Conservation (phyloP, 192 early-diverging fungal species). For the Coemansia sp. region DNA sequence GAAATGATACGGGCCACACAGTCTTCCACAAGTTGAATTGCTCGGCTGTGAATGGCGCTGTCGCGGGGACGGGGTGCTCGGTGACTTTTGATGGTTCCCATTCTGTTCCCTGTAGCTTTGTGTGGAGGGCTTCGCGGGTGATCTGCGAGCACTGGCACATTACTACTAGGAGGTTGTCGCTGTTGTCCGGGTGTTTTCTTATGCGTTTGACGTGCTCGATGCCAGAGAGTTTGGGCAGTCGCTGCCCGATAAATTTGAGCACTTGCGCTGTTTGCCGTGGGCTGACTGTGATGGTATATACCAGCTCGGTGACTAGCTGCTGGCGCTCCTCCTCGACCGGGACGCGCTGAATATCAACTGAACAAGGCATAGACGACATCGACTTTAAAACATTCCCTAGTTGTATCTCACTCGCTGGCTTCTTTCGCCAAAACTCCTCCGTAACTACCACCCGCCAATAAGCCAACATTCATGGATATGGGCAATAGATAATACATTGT, state of each 20-base stretch:
- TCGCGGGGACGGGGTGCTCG: constrained; percentile 52
- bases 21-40: constrained; percentile 79
- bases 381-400: no score
- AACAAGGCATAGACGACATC: neutral
- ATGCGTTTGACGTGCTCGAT: constrained; percentile 50
- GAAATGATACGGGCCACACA: constrained; percentile 81
- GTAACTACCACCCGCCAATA: neutral
- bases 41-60: constrained; percentile 62
- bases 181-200: constrained; percentile 3
- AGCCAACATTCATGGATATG: neutral
- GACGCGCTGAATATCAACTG: constrained; percentile 17
- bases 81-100: constrained; percentile 16
- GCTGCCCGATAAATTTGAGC: constrained; percentile 17
- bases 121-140: constrained; percentile 1
- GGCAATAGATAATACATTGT: neutral
- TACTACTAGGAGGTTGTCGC: constrained; percentile 9
- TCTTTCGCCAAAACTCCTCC: neutral
- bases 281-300: constrained; percentile 18
- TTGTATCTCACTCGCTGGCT: no score
- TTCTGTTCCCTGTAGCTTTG: constrained; percentile 10
- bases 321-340: constrained; percentile 34
- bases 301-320: constrained; percentile 31
- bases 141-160: constrained; percentile 34
- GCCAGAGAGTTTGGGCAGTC: constrained; percentile 23
- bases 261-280: constrained; percentile 17